Conservation (phyloP, 192 early-diverging fungal species). For the Linnemannia zychae region DNA sequence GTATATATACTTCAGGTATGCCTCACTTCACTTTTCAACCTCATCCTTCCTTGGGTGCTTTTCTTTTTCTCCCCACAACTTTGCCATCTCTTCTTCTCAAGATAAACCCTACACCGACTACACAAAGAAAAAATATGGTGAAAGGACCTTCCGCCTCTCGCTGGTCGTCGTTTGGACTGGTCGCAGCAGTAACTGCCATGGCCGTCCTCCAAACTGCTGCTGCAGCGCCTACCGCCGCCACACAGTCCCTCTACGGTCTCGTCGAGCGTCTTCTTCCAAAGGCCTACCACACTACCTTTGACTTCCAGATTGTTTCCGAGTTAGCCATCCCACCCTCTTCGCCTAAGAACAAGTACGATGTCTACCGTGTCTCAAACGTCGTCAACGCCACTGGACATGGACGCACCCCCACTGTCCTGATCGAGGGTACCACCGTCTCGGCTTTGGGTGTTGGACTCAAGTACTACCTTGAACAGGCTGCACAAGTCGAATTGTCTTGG, state of each 20-base stretch:
- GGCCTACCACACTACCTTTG: slow-evolving; percentile 44
- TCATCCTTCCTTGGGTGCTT: neutral
- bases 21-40: neutral
- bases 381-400: neutral
- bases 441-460: slow-evolving; percentile 50
- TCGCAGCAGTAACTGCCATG: slow-evolving; percentile 7
- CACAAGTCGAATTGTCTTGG: slow-evolving; percentile 39
- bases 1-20: neutral
- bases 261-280: slow-evolving; percentile 31
- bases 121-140: slow-evolving; percentile 5
- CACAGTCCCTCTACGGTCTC: slow-evolving; percentile 25
- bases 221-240: neutral
- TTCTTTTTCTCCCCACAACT: neutral
- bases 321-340: slow-evolving; percentile 19
- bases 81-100: neutral
- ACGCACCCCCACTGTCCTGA: slow-evolving; percentile 9
- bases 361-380: slow-evolving; percentile 50
- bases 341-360: slow-evolving; percentile 44
- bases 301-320: slow-evolving; percentile 35
- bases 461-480: slow-evolving; percentile 51
- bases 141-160: slow-evolving; percentile 3
- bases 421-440: slow-evolving; percentile 36
- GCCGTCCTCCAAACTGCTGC: neutral
- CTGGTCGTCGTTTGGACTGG: slow-evolving; percentile 18
- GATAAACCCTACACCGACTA: neutral